phyloP scores from a whole-genome alignment of 2,329 filamentous ascomycete species.

The Reticulascus tulasneorum region DNA sequence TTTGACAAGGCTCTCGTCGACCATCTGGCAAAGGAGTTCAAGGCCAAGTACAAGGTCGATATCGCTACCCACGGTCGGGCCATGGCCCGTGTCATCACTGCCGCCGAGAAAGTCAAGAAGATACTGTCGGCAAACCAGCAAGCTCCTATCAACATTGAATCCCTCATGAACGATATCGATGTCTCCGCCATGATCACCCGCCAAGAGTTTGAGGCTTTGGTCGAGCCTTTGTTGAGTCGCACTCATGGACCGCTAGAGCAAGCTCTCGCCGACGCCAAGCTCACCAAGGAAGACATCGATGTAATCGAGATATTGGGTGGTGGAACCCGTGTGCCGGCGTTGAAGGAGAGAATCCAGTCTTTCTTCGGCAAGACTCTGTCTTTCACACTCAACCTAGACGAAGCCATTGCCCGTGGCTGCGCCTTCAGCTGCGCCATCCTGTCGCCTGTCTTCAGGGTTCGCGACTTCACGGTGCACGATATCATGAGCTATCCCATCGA shows the following conservation, averaged over 20 bases:
- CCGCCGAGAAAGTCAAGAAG: constrained; percentile 98
- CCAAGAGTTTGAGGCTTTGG: constrained; percentile 87
- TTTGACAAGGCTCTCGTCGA: constrained; percentile 94
- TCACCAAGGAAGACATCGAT: constrained; percentile 90
- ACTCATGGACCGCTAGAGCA: constrained; percentile 76
- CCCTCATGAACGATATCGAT: constrained; percentile 96
- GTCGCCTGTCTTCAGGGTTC: constrained; percentile 95
- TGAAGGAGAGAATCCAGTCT: constrained; percentile 84
- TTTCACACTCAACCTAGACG: constrained; percentile 97
- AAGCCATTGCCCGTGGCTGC: constrained; percentile 91
- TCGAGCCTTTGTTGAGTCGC: constrained; percentile 76
- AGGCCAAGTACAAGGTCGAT: constrained; percentile 96
- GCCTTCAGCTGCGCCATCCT: constrained; percentile 97
- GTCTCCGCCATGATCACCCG: constrained; percentile 86
- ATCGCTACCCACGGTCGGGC: constrained; percentile 89
- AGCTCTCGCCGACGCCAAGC: constrained; percentile 88
- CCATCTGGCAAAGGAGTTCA: constrained; percentile 93
- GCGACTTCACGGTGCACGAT: constrained; percentile 96
- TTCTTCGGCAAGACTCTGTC: constrained; percentile 94
- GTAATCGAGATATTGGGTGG: constrained; percentile 90
- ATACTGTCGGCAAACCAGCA: constrained; percentile 91
- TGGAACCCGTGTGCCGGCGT: constrained; percentile 84
- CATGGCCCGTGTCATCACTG: constrained; percentile 77
- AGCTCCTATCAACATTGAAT: constrained; percentile 94
- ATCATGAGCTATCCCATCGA: constrained; percentile 98